A percentile compares a stretch with the other conserved stretches of the same genome.
phyloP scores from a whole-genome alignment of 148 eudicot genomes.

The Vaccinium myrtillus region DNA sequence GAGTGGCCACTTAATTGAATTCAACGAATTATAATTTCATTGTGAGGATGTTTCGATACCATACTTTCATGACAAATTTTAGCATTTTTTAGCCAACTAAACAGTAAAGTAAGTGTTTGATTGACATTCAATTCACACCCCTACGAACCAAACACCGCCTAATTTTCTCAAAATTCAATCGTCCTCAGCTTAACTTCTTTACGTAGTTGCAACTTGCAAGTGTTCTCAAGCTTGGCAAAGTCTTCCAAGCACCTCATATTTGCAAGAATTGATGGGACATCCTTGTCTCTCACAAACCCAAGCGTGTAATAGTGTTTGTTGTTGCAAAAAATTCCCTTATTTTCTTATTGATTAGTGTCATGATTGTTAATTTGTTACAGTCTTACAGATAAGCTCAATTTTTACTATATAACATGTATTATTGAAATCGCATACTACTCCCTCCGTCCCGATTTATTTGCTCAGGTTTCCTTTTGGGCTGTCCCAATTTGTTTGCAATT shows the following conservation, averaged over 20 bases:
- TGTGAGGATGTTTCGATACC: neutral
- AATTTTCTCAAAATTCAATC: too few species aligned
- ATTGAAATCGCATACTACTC: too few species aligned
- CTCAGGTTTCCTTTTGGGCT: too few species aligned
- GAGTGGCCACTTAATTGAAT: neutral
- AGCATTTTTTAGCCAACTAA: neutral
- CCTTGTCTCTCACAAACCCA: neutral
- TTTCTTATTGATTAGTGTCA: neutral
- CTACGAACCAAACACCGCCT: too few species aligned
- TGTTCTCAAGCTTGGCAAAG: neutral
- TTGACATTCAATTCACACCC: too few species aligned
- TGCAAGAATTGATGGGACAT: neutral
- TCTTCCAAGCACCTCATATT: neutral
- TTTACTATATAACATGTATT: neutral
- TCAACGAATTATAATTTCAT: neutral
- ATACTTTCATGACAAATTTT: neutral
- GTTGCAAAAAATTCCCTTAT: too few species aligned
- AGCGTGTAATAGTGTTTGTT: neutral
- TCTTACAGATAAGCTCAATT: neutral
- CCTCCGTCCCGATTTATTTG: too few species aligned
- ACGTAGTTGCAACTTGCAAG: neutral
- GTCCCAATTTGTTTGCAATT: too few species aligned
- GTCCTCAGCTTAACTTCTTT: too few species aligned
- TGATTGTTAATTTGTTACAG: neutral
- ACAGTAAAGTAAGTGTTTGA: neutral